phyloP scores from a whole-genome alignment of 1,139 yeast genomes.

The Taphrina pruni region DNA sequence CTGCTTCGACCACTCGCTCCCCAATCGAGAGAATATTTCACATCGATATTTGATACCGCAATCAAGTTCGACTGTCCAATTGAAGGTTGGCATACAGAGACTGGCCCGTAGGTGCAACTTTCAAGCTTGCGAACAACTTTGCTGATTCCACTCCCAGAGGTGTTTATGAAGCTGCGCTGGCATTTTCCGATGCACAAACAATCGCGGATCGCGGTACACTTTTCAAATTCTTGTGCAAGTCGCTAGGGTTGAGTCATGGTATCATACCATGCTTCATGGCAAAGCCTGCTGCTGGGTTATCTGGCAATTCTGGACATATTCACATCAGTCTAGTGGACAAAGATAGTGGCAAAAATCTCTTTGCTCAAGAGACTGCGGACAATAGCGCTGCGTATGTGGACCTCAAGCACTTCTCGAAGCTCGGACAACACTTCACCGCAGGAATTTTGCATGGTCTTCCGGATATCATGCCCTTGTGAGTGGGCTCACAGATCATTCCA shows the following conservation, averaged over 20 bases:
- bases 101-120: conserved; percentile 49
- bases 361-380: conserved; percentile 50
- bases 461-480: conserved; percentile 52
- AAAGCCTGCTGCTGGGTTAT: conserved; percentile 52
- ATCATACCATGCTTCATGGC: conserved; percentile 55
- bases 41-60: conserved; percentile 49
- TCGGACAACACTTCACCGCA: conserved; percentile 52
- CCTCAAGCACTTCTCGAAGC: conserved; percentile 49
- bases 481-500: background rate
- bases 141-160: conserved; percentile 45
- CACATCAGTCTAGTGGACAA: conserved; percentile 51
- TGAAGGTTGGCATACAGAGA: conserved; percentile 54
- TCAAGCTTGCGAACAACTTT: background rate
- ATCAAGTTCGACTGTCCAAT: conserved; percentile 48
- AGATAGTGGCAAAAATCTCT: conserved; percentile 49
- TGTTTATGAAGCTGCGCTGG: conserved; percentile 54
- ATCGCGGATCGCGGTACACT: conserved; percentile 53
- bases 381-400: conserved; percentile 50
- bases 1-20: conserved; percentile 49
- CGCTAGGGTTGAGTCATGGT: conserved; percentile 50
- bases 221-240: conserved; percentile 52
- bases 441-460: conserved; percentile 52
- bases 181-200: conserved; percentile 49
- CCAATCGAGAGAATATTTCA: conserved; percentile 50
- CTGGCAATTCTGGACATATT: conserved; percentile 54